phyloP scores from a whole-genome alignment of 2,329 filamentous ascomycete genomes.

The Cordyceps javanica region DNA sequence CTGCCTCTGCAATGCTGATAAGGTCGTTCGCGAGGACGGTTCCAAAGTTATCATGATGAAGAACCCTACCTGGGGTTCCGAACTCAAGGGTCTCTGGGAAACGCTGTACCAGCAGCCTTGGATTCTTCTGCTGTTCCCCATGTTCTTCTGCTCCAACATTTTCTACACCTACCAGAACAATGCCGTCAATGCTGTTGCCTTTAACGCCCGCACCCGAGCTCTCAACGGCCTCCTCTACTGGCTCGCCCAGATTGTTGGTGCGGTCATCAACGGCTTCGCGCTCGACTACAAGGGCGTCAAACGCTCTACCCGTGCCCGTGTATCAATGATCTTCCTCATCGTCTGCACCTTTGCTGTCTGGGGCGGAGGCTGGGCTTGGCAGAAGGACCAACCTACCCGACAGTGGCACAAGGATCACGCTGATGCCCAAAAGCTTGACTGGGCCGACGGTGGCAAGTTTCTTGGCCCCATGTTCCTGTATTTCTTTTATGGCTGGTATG shows the following conservation, averaged over 20 bases:
- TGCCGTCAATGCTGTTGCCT: slow-evolving; percentile 46
- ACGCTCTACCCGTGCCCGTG: slow-evolving; percentile 38
- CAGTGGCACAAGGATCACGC: slow-evolving; percentile 32
- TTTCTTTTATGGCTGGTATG: slow-evolving; percentile 65
- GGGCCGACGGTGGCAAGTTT: slow-evolving; percentile 35
- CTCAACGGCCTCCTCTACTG: slow-evolving; percentile 50
- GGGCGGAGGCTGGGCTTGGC: slow-evolving; percentile 58
- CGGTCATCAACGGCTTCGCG: slow-evolving; percentile 38
- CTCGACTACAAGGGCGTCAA: slow-evolving; percentile 38
- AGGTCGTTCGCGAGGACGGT: slow-evolving; percentile 70
- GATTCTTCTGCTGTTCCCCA: slow-evolving; percentile 43
- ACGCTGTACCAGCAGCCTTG: slow-evolving; percentile 61
- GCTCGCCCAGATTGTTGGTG: slow-evolving; percentile 50
- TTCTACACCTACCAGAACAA: slow-evolving; percentile 55
- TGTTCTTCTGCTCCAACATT: slow-evolving; percentile 50
- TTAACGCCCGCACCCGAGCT: slow-evolving; percentile 49
- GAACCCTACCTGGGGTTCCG: slow-evolving; percentile 75
- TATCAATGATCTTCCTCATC: slow-evolving; percentile 41
- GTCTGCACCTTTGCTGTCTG: slow-evolving; percentile 45
- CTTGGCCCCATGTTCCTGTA: slow-evolving; percentile 63
- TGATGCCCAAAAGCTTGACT: slow-evolving; percentile 35
- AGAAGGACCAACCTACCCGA: slow-evolving; percentile 45
- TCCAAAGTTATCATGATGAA: slow-evolving; percentile 82
- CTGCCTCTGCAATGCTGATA: slow-evolving; percentile 62
- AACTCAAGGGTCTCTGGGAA: slow-evolving; percentile 64